Evolutionary conservation across 805 yeast species (phyloP).

Genomic region (Candida methanosorbosa): DNA sequence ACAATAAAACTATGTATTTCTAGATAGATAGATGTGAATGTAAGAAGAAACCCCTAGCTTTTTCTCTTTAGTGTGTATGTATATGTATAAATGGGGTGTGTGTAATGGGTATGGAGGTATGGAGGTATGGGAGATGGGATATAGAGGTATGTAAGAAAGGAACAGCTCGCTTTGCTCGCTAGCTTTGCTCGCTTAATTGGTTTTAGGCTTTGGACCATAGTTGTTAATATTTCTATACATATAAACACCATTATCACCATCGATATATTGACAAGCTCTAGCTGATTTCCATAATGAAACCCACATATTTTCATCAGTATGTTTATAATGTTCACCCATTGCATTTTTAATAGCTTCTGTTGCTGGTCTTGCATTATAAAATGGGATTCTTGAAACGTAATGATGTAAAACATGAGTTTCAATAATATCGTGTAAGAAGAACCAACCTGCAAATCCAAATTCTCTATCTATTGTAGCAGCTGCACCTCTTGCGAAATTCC

Average conservation of each 20-base stretch:
- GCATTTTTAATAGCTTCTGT: conserved; percentile 72
- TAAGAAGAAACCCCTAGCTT: too few species aligned
- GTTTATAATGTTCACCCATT: conserved; percentile 74
- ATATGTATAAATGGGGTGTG: too few species aligned
- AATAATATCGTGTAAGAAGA: conserved; percentile 79
- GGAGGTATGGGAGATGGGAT: too few species aligned
- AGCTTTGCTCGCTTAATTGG: too few species aligned
- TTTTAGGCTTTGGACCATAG: conserved; percentile 33
- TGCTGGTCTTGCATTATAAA: conserved; percentile 78
- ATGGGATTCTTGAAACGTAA: conserved; percentile 76
- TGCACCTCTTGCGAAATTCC: conserved; percentile 88
- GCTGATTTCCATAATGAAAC: conserved; percentile 51
- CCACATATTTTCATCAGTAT: conserved; percentile 69
- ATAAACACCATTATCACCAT: conserved; percentile 58
- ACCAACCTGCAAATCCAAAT: conserved; percentile 71
- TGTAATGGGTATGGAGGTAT: too few species aligned
- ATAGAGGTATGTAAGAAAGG: too few species aligned
- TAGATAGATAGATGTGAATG: too few species aligned
- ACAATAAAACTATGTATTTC: too few species aligned
- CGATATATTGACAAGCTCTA: conserved; percentile 65
- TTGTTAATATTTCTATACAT: conserved; percentile 73
- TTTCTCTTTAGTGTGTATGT: too few species aligned
- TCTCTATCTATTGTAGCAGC: conserved; percentile 84
- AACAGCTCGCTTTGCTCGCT: too few species aligned
- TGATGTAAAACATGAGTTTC: conserved; percentile 90